Evolutionary conservation across 2,329 filamentous ascomycete genomes (phyloP), one percentile per base, ranked within the genome.

Genomic region (Diaporthe sp.): DNA sequence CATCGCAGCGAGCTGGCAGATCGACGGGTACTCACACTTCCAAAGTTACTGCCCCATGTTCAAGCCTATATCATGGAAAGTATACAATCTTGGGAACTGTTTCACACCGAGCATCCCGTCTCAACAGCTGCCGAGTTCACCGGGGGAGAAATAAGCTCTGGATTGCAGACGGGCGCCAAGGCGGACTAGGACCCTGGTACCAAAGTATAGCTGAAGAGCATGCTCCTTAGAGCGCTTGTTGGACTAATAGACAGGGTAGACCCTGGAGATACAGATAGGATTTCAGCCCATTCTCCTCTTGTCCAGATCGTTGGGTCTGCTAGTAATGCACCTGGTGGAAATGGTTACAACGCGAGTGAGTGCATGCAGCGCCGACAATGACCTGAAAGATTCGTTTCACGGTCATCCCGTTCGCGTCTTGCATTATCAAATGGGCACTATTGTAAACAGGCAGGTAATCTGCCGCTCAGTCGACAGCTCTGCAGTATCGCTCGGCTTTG

Each of bases 121-220:
- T 37, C 62, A 34, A 51, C 28, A 10, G 62, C 28, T 67, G 44
- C 19, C 62, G 28, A 37, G 44, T 67, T 51, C 28, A n/a, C 28
- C 19, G 42, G 28, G 62, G 62, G 62, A 34, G 31, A n/a, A 67
- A 39, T 68, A 68, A 68, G 62, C 62, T 68, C 62, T 39, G 31
- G 4, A 68, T 34, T 46, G 19, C 44, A 67, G n/a, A 65, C 25
- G 25, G 59, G 39, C 7, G 62, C 62, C 62, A 68, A 68, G 62
- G 8, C 62, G 28, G 62, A 68, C 62, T 68, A 68, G 31, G 31
- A 51, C 62, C 46, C 44, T 68, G 17, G 3, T 10, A 37, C 13
- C 34, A 12, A 68, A 68, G 62, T 13, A 51, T 39, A 53, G 19
- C 44, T 37, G 10, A 19, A 34, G 25, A 44, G 44, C 2, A 3